Evolutionary conservation across 202 grass and related monocot genomes (phyloP).

Genomic region (Eragrostis tef): DNA sequence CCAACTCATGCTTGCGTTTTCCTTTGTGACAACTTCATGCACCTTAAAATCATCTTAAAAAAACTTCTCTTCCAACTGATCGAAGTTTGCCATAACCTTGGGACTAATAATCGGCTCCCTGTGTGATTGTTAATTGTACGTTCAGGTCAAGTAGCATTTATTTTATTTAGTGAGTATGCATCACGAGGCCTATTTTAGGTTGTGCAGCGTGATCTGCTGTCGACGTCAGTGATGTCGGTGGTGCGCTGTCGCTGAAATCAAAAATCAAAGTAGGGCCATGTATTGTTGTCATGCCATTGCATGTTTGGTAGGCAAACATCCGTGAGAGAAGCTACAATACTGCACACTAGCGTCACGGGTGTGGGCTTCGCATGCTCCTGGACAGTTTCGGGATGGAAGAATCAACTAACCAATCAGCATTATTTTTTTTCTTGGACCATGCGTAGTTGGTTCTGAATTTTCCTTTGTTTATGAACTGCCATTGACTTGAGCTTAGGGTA

Average conservation of each 20-base stretch:
- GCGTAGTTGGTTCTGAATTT: constrained; percentile 14
- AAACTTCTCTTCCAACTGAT: not conserved
- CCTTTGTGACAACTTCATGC: constrained; percentile 21
- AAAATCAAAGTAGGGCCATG: constrained; percentile 44
- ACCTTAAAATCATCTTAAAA: constrained; percentile 7
- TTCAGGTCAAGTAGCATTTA: not conserved
- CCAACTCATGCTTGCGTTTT: constrained; percentile 32
- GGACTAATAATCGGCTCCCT: constrained; percentile 26
- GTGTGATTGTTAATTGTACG: constrained; percentile 18
- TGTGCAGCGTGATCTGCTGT: constrained; percentile 50
- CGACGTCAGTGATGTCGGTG: constrained; percentile 54
- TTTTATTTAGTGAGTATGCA: constrained; percentile 27
- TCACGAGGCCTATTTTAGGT: constrained; percentile 47
- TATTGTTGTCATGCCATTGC: constrained; percentile 48
- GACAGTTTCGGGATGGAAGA: constrained; percentile 40
- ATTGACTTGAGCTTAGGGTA: constrained; percentile 50
- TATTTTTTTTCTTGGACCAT: constrained; percentile 26
- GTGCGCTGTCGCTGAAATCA: constrained; percentile 14
- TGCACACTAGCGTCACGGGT: constrained; percentile 28
- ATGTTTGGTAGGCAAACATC: constrained; percentile 52
- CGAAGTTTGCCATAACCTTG: constrained; percentile 35
- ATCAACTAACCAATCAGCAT: constrained; percentile 31
- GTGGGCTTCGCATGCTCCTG: constrained; percentile 8
- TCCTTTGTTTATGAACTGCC: constrained; percentile 32
- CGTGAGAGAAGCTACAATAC: constrained; percentile 34